A percentile compares a stretch with the other conserved stretches of the same genome.
Conservation (phyloP, 208 protist genomes). For the Leishmania major region DNA sequence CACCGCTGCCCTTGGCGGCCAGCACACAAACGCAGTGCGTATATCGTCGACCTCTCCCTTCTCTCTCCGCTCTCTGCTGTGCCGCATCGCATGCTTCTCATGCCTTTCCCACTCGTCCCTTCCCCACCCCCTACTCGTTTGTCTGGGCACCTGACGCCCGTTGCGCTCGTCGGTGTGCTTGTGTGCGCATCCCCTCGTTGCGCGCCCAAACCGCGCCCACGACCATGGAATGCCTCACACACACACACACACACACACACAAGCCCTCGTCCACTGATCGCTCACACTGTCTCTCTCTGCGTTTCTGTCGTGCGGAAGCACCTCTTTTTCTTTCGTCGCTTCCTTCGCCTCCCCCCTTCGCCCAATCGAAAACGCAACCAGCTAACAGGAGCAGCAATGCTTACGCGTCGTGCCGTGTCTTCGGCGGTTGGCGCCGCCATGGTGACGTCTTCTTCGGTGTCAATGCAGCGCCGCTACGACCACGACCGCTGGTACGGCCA, state of each 20-base stretch:
- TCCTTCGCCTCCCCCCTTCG: not conserved
- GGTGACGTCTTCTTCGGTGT: conserved; percentile 33
- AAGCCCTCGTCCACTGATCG: not conserved
- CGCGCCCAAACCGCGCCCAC: not conserved
- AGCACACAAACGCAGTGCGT: not conserved
- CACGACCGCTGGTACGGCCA: conserved; percentile 91
- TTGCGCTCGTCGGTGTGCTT: not conserved
- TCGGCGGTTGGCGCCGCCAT: conserved; percentile 37
- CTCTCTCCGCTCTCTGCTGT: not conserved
- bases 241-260: not conserved
- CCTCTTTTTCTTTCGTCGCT: not conserved
- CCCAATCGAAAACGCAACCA: not conserved
- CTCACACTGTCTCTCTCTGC: not conserved
- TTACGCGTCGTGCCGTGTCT: conserved; percentile 59
- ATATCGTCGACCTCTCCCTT: not conserved
- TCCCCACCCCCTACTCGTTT: not conserved
- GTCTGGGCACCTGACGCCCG: not conserved
- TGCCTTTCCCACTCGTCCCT: not conserved
- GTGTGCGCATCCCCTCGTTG: not conserved
- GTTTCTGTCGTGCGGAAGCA: not conserved
- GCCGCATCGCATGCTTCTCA: not conserved
- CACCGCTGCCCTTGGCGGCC: not conserved
- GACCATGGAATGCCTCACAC: not conserved
- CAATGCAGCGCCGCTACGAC: conserved; percentile 70
- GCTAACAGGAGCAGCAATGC: conserved; percentile 26